Evolutionary conservation across 208 protist genomes (phyloP).

Genomic region (Crithidia sp.): DNA sequence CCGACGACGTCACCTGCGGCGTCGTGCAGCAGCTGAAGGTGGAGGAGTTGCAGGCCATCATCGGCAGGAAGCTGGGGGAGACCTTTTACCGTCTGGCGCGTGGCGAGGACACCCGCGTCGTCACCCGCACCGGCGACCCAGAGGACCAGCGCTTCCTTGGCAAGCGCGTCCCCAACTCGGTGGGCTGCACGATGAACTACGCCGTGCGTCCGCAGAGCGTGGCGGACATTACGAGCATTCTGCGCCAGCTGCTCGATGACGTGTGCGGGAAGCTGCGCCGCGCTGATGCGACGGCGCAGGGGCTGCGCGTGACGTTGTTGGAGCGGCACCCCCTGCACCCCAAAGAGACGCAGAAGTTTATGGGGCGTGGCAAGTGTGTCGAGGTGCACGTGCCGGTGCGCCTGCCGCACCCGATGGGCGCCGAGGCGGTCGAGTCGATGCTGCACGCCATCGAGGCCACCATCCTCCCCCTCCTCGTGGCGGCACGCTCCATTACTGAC

Average conservation of each 20-base stretch:
- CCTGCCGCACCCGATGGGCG: conserved; percentile 53
- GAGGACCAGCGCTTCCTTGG: conserved; percentile 64
- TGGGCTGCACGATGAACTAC: conserved; percentile 92
- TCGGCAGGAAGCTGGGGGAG: conserved; percentile 74
- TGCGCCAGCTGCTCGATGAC: conserved; percentile 65
- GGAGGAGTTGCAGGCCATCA: conserved; percentile 50
- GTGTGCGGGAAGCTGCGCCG: conserved; percentile 78
- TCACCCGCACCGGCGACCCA: conserved; percentile 78
- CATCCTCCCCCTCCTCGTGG: conserved; percentile 61
- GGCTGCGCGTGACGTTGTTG: conserved; percentile 73
- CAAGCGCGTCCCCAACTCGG: conserved; percentile 55
- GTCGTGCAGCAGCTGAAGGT: conserved; percentile 67
- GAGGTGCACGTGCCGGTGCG: conserved; percentile 74
- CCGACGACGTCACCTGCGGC: conserved; percentile 49
- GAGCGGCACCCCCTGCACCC: conserved; percentile 84
- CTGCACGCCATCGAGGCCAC: conserved; percentile 35
- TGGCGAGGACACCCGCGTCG: conserved; percentile 74
- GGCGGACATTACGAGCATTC: conserved; percentile 76
- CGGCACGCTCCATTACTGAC: conserved; percentile 47
- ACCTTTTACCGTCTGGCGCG: conserved; percentile 75
- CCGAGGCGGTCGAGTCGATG: conserved; percentile 50
- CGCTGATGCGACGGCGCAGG: conserved; percentile 32
- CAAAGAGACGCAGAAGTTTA: conserved; percentile 82
- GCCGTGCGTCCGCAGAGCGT: conserved; percentile 64
- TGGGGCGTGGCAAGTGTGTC: conserved; percentile 84